These are phyloP conservation scores for Aspergillus pseudoviridinutans DNA, from an alignment of 2,329 filamentous ascomycete genomes.

Conservation along the genomic window DNA sequence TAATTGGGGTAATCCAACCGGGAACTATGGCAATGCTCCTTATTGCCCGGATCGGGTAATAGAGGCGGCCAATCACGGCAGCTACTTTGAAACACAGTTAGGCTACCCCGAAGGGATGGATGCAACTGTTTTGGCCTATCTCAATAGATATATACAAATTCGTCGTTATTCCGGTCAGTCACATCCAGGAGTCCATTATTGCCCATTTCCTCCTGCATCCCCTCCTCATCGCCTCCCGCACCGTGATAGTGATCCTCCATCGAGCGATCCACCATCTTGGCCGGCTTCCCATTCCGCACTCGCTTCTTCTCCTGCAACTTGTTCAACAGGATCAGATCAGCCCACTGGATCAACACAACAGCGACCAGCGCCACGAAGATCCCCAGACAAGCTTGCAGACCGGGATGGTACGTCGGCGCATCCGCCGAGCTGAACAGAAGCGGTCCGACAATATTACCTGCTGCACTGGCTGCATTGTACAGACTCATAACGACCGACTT, in stretches of 20 bases:
- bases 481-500: slow-evolving; percentile 61
- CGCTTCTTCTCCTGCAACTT: slow-evolving; percentile 53
- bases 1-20: no score
- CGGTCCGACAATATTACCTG: slow-evolving; percentile 65
- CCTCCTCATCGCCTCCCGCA: slow-evolving; percentile 18
- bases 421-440: slow-evolving; percentile 58
- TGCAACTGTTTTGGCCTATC: neutral
- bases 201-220: slow-evolving; percentile 34
- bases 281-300: slow-evolving; percentile 58
- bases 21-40: neutral
- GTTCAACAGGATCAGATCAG: slow-evolving; percentile 52
- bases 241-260: slow-evolving; percentile 54
- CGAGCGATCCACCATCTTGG: slow-evolving; percentile 55
- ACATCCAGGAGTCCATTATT: slow-evolving; percentile 56
- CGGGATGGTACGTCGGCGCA: slow-evolving; percentile 56
- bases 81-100: neutral
- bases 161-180: slow-evolving; percentile 64
- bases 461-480: slow-evolving; percentile 59
- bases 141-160: slow-evolving; percentile 62
- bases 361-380: slow-evolving; percentile 49
- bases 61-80: neutral
- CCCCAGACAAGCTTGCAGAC: slow-evolving; percentile 49
- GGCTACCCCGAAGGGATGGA: neutral
- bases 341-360: slow-evolving; percentile 52
- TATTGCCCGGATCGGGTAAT: neutral